Conservation (phyloP, 176 grass and related monocot genomes). For the Zea luxurians region DNA sequence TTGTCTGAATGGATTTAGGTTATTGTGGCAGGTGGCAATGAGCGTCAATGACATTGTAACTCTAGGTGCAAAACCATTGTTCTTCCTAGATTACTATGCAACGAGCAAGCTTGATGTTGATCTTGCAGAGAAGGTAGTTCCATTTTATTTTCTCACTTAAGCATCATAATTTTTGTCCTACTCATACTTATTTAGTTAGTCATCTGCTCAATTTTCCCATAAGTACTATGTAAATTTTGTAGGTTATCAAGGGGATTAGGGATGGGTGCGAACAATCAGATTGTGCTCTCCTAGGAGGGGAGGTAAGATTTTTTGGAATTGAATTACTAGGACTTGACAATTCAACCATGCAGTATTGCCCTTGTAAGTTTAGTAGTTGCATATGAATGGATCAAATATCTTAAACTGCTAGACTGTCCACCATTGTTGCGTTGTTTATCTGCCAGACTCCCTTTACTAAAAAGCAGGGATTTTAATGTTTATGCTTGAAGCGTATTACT, state of each 20-base stretch:
- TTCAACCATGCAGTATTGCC: neutral
- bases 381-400: neutral
- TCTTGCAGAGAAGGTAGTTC: slow-evolving; percentile 84
- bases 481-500: neutral
- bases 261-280: slow-evolving; percentile 82
- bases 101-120: slow-evolving; percentile 91
- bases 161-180: neutral
- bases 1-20: neutral
- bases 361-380: neutral
- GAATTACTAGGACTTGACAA: neutral
- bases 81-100: slow-evolving; percentile 94
- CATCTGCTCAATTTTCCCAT: neutral
- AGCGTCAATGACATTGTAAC: slow-evolving; percentile 98
- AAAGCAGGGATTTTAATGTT: neutral
- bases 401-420: neutral
- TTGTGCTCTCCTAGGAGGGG: slow-evolving; percentile 81
- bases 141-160: neutral
- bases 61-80: slow-evolving; percentile 84
- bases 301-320: slow-evolving; percentile 52
- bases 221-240: neutral
- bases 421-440: neutral
- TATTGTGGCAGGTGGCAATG: slow-evolving; percentile 76
- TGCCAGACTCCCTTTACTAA: neutral
- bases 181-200: neutral
- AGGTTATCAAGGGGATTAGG: slow-evolving; percentile 44